These are phyloP conservation scores for Cladosporium cucumerinum DNA, from an alignment of 2,329 filamentous ascomycete species.

Conservation along the genomic window DNA sequence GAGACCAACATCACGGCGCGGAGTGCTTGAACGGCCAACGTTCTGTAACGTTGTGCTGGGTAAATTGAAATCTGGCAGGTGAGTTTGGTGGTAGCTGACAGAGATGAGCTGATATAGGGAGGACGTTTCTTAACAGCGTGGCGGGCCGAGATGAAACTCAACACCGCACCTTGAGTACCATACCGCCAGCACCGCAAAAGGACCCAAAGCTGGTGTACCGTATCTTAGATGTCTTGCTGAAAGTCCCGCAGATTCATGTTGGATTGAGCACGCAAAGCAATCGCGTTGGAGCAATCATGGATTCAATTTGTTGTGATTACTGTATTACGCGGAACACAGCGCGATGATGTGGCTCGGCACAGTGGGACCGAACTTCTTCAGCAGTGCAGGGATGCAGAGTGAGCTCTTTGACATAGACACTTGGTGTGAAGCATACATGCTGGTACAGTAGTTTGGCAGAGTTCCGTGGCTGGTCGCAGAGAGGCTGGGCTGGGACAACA, in stretches of 20 bases:
- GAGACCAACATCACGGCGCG: constrained; percentile 8
- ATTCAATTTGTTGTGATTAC: constrained; percentile 7
- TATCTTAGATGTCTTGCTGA: background rate
- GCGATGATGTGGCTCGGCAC: constrained; percentile 5
- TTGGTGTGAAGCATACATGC: background rate
- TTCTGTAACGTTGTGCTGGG: constrained; percentile 3
- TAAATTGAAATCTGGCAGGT: constrained; percentile 8
- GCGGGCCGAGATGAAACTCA: constrained; percentile 14
- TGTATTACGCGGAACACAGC: background rate
- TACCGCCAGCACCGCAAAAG: background rate
- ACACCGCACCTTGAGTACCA: background rate
- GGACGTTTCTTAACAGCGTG: constrained; percentile 10
- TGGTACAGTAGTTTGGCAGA: background rate
- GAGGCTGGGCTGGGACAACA: background rate
- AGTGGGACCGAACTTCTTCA: background rate
- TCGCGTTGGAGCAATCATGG: background rate
- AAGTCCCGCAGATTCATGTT: background rate
- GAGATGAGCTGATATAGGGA: constrained; percentile 11
- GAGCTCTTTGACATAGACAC: background rate
- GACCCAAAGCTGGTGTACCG: background rate
- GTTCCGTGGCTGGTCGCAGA: background rate
- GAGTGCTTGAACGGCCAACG: background rate
- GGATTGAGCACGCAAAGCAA: background rate
- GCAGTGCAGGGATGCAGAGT: background rate
- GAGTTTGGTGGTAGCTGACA: background rate